These are phyloP conservation scores for Rhynchospora breviuscula DNA, from an alignment of 176 grass and related monocot species.

Conservation along the genomic window DNA sequence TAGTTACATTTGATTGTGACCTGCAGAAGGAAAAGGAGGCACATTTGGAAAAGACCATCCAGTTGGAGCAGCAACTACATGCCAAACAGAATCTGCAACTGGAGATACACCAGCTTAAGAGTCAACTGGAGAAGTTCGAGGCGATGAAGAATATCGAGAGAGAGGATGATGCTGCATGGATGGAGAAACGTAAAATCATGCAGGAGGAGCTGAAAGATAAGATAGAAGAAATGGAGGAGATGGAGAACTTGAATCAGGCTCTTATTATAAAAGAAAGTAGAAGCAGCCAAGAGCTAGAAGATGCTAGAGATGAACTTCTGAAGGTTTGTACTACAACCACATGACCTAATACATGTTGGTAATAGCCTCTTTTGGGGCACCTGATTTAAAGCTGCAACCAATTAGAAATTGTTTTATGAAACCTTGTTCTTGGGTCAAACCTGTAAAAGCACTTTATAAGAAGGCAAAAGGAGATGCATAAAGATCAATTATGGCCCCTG, in stretches of 20 bases:
- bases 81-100: conserved; percentile 54
- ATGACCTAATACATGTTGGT: background rate
- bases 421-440: background rate
- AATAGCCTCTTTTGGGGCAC: background rate
- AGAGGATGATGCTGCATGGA: conserved; percentile 32
- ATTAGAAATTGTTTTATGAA: background rate
- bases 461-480: background rate
- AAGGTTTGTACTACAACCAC: conserved; percentile 27
- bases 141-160: conserved; percentile 50
- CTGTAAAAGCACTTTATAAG: background rate
- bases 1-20: conserved; percentile 12
- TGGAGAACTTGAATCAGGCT: conserved; percentile 34
- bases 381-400: background rate
- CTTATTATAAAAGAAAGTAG: conserved; percentile 43
- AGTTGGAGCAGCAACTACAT: conserved; percentile 37
- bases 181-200: conserved; percentile 38
- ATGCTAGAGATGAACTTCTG: conserved; percentile 51
- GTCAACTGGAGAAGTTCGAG: conserved; percentile 35
- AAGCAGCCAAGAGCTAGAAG: conserved; percentile 53
- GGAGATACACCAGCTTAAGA: conserved; percentile 51
- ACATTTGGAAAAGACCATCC: conserved; percentile 36
- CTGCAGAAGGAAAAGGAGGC: conserved; percentile 51
- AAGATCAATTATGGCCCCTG: background rate
- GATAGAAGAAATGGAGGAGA: conserved; percentile 51
- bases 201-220: conserved; percentile 45